These are phyloP conservation scores for Lodderomyces orthopsilosis DNA, from an alignment of 1,139 yeast genomes.

Conservation along the genomic window DNA sequence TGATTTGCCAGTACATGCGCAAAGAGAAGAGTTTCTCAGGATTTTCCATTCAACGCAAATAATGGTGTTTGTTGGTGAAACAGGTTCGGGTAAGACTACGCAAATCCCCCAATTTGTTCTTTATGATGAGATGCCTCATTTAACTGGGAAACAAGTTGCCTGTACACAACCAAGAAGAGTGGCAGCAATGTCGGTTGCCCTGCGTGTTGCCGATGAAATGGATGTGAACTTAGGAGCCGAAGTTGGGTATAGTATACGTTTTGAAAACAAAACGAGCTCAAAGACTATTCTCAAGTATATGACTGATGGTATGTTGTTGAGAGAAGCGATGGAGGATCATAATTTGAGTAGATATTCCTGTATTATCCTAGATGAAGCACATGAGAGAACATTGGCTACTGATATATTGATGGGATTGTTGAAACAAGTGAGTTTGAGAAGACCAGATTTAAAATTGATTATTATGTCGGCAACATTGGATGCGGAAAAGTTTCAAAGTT, in stretches of 20 bases:
- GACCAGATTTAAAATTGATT: conserved; percentile 87
- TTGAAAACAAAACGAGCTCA: conserved; percentile 81
- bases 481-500: conserved; percentile 90
- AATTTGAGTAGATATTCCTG: conserved; percentile 77
- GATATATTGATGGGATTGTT: conserved; percentile 95
- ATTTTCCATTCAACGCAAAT: conserved; percentile 86
- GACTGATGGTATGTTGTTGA: conserved; percentile 98
- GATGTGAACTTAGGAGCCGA: conserved; percentile 88
- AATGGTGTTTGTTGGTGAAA: conserved; percentile 98
- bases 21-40: conserved; percentile 80
- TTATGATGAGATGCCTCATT: conserved; percentile 87
- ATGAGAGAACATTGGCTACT: conserved; percentile 94
- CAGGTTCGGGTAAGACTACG: conserved; percentile 97
- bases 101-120: conserved; percentile 96
- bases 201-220: conserved; percentile 95
- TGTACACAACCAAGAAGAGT: conserved; percentile 98
- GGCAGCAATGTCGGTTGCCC: conserved; percentile 97
- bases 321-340: conserved; percentile 98
- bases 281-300: conserved; percentile 87
- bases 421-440: conserved; percentile 73
- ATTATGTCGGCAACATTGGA: conserved; percentile 98
- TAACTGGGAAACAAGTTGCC: conserved; percentile 77
- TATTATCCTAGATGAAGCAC: conserved; percentile 95
- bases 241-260: conserved; percentile 91
- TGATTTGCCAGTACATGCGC: conserved; percentile 91